A percentile compares a stretch with the other conserved stretches of the same genome.
phyloP scores from a whole-genome alignment of 2,329 filamentous ascomycete genomes.

The Paraconiothyrium brasiliense region DNA sequence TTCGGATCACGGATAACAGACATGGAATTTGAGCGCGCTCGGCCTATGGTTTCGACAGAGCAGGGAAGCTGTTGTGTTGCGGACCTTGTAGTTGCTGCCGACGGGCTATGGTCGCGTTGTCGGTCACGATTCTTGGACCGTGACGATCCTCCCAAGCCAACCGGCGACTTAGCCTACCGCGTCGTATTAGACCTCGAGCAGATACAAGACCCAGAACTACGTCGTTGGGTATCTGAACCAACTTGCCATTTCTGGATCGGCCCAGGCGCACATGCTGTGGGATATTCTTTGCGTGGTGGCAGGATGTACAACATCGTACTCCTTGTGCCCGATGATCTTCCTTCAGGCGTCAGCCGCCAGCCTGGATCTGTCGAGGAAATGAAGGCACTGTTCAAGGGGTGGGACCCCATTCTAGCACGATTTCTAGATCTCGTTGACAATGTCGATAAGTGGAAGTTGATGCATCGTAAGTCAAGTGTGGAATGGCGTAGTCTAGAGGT shows the following conservation, averaged over 20 bases:
- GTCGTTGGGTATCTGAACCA: constrained; percentile 25
- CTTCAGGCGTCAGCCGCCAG: constrained; percentile 59
- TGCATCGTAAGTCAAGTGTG: constrained; percentile 52
- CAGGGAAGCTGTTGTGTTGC: background rate
- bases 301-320: constrained; percentile 70
- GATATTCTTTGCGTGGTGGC: constrained; percentile 66
- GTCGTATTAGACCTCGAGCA: constrained; percentile 63
- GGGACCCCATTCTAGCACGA: constrained; percentile 65
- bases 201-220: constrained; percentile 41
- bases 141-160: constrained; percentile 58
- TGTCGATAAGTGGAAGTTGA: constrained; percentile 73
- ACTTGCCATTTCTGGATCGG: constrained; percentile 64
- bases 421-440: constrained; percentile 54
- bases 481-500: background rate
- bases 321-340: constrained; percentile 68
- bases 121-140: constrained; percentile 58
- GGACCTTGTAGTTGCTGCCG: constrained; percentile 68
- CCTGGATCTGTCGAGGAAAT: constrained; percentile 67
- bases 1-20: constrained; percentile 23
- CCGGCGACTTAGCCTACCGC: constrained; percentile 70
- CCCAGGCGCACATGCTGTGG: constrained; percentile 66
- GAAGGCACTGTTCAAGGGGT: constrained; percentile 64
- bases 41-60: constrained; percentile 34
- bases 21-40: background rate
- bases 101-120: constrained; percentile 68